Percentiles rank a stretch among this genome's conserved stretches.
phyloP scores from a whole-genome alignment of 1,284 basidiomycete species.

The Rhodotorula sp. region DNA sequence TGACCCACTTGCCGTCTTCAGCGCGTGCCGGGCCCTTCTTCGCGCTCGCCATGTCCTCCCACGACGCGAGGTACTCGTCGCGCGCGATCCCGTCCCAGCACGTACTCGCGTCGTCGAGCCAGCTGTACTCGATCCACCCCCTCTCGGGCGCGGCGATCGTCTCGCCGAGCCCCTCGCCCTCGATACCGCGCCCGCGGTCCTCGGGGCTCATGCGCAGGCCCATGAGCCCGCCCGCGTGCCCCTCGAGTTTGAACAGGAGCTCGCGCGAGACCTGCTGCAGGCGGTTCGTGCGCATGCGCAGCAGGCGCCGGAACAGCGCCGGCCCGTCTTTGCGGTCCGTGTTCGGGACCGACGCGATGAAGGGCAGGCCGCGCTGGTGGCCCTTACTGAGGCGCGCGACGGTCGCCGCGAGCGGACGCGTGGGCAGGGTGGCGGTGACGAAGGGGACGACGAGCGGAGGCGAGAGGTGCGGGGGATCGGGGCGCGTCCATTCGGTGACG shows the following conservation, averaged over 20 bases:
- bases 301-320: constrained; percentile 52
- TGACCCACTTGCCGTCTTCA: constrained; percentile 11
- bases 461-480: constrained; percentile 18
- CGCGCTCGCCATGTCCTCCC: constrained; percentile 15
- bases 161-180: constrained; percentile 28
- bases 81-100: constrained; percentile 24
- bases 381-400: constrained; percentile 51
- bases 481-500: constrained; percentile 12
- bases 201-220: constrained; percentile 21
- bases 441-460: constrained; percentile 49
- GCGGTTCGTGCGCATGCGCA: constrained; percentile 52
- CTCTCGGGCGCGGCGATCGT: constrained; percentile 7
- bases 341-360: constrained; percentile 49
- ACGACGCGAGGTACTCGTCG: constrained; percentile 11
- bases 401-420: constrained; percentile 55
- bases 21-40: not conserved
- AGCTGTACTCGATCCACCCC: constrained; percentile 28
- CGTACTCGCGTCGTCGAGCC: constrained; percentile 16
- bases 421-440: constrained; percentile 54
- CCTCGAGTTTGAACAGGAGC: constrained; percentile 17
- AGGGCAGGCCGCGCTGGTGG: constrained; percentile 52
- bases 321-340: constrained; percentile 51
- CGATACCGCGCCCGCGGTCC: constrained; percentile 30
- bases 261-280: constrained; percentile 48
- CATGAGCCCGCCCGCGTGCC: constrained; percentile 25